These are phyloP conservation scores for Taphrina wiesneri DNA, from an alignment of 1,139 yeast species.

Conservation along the genomic window DNA sequence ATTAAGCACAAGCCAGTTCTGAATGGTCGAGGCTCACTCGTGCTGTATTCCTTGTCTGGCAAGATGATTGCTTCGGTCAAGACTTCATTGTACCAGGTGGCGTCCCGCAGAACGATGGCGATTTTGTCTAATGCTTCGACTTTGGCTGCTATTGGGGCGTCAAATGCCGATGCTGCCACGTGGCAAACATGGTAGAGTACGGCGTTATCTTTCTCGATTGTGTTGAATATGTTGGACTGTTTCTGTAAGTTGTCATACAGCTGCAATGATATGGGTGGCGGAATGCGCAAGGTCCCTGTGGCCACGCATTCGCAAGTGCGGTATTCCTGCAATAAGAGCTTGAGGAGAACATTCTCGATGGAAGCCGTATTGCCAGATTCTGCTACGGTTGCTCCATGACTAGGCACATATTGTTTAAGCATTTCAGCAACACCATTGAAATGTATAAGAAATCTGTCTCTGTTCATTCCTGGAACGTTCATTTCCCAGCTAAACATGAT, in stretches of 20 bases:
- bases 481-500: conserved; percentile 1
- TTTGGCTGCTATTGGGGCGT: neutral
- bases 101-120: neutral
- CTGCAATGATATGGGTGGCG: neutral
- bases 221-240: neutral
- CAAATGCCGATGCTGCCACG: neutral
- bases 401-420: neutral
- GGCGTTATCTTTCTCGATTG: neutral
- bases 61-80: neutral
- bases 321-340: neutral
- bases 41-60: neutral
- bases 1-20: neutral
- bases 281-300: neutral
- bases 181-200: neutral
- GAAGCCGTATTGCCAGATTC: neutral
- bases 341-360: neutral
- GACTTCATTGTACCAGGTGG: neutral
- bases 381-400: neutral
- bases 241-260: neutral
- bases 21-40: neutral
- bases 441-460: neutral
- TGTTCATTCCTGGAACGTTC: neutral
- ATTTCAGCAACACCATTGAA: neutral
- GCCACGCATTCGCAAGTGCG: neutral
- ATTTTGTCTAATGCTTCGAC: neutral